phyloP scores from a whole-genome alignment of 192 early-diverging fungal genomes.

The Entomortierella lignicola region DNA sequence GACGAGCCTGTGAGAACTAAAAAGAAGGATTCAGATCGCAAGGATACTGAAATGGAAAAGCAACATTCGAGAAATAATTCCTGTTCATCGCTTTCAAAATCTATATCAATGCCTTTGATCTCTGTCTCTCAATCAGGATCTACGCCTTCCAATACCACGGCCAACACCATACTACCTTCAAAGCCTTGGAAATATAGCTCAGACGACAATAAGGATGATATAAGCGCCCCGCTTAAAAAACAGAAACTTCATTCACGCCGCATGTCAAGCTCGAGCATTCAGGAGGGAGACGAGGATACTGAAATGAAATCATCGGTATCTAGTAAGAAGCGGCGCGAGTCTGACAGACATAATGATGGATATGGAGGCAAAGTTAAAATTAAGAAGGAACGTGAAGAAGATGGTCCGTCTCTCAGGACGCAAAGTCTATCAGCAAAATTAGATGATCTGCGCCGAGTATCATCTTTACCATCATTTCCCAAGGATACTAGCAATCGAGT shows the following conservation, averaged over 20 bases:
- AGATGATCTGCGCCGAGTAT: conserved; percentile 40
- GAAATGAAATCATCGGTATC: conserved; percentile 13
- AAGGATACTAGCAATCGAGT: conserved; percentile 17
- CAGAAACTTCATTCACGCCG: conserved; percentile 21
- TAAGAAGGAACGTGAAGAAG: conserved; percentile 55
- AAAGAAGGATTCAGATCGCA: conserved; percentile 27
- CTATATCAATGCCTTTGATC: conserved; percentile 34
- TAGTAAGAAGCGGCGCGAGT: conserved; percentile 46
- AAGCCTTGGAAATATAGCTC: conserved; percentile 7
- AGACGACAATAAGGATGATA: conserved; percentile 2
- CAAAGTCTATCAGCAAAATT: conserved; percentile 3
- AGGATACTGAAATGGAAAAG: conserved; percentile 5
- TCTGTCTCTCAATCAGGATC: neutral
- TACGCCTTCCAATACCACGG: conserved; percentile 7
- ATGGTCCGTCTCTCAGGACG: conserved; percentile 12
- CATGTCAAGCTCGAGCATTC: conserved; percentile 3
- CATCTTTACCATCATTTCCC: conserved; percentile 26
- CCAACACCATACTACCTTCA: neutral
- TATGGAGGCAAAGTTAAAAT: conserved; percentile 51
- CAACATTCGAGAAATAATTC: conserved; percentile 27
- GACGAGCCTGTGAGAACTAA: conserved; percentile 18
- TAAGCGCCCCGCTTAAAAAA: conserved; percentile 17
- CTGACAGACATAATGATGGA: conserved; percentile 28
- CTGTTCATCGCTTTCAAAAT: conserved; percentile 8
- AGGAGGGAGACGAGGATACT: conserved; percentile 7